phyloP scores from a whole-genome alignment of 129 eudicot genomes.

The Escallonia herrerae region DNA sequence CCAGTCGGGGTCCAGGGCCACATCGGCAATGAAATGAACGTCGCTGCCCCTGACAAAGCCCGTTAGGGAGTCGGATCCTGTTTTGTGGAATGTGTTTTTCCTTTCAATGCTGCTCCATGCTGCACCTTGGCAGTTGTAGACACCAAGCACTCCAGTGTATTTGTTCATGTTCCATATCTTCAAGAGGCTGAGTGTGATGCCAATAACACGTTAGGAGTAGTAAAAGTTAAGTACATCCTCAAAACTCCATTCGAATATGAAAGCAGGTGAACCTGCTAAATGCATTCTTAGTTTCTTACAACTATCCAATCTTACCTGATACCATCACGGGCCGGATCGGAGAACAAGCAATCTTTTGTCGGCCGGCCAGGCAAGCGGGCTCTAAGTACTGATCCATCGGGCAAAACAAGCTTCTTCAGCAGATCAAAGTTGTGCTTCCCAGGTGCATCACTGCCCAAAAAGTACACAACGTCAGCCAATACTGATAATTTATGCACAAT shows the following conservation, averaged over 20 bases:
- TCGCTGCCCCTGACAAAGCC: constrained; percentile 47
- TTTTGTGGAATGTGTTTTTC: constrained; percentile 54
- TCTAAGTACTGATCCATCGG: constrained; percentile 75
- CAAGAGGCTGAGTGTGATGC: constrained; percentile 47
- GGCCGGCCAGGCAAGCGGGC: constrained; percentile 77
- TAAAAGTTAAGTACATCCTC: not conserved
- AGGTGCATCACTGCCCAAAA: constrained; percentile 66
- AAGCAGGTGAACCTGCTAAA: not conserved
- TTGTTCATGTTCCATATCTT: constrained; percentile 99
- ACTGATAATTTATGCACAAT: too few species aligned
- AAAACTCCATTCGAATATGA: not conserved
- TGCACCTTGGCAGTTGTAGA: constrained; percentile 98
- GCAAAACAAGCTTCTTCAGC: constrained; percentile 61
- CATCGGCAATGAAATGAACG: constrained; percentile 54
- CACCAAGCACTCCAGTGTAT: constrained; percentile 82
- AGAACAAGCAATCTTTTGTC: constrained; percentile 61
- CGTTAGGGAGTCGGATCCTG: constrained; percentile 31
- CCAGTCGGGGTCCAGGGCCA: constrained; percentile 62
- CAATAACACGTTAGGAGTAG: not conserved
- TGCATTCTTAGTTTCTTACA: not conserved
- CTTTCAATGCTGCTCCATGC: constrained; percentile 76
- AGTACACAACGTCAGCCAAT: not conserved
- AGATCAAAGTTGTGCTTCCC: constrained; percentile 75
- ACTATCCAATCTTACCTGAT: constrained; percentile 25
- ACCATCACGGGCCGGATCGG: constrained; percentile 79